These are phyloP conservation scores for Blastosporella zonata DNA, from an alignment of 1,284 basidiomycete species.

Conservation along the genomic window DNA sequence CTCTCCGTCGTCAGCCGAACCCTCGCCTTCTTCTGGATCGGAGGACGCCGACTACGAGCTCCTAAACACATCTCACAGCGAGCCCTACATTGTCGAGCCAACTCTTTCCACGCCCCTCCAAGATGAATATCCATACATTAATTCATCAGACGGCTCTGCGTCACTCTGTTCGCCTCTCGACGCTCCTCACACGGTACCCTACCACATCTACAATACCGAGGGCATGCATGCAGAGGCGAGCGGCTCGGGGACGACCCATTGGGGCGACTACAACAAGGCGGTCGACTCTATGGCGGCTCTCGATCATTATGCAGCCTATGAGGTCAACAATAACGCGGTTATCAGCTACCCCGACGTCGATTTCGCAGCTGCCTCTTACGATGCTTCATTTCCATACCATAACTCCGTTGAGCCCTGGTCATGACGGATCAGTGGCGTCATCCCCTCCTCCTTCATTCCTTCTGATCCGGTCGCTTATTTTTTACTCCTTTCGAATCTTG, in stretches of 20 bases:
- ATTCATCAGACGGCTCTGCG: constrained; percentile 25
- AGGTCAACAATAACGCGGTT: constrained; percentile 21
- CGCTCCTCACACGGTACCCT: constrained; percentile 24
- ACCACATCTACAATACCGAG: constrained; percentile 26
- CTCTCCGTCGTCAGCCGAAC: constrained; percentile 31
- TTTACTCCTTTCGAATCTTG: not conserved
- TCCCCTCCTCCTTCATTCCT: no score
- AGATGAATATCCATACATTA: constrained; percentile 29
- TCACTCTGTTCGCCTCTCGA: constrained; percentile 31
- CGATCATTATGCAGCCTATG: constrained; percentile 25
- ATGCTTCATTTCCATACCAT: constrained; percentile 27
- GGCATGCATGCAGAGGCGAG: constrained; percentile 10
- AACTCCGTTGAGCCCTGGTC: constrained; percentile 17
- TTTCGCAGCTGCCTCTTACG: constrained; percentile 29
- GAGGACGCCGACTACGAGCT: constrained; percentile 19
- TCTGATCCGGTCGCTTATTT: not conserved
- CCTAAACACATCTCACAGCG: constrained; percentile 8
- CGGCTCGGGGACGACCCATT: constrained; percentile 19
- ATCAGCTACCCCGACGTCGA: constrained; percentile 27
- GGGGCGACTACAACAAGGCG: constrained; percentile 25
- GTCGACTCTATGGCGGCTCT: constrained; percentile 24
- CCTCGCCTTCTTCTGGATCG: constrained; percentile 29
- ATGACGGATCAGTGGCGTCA: constrained; percentile 2
- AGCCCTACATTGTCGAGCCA: constrained; percentile 13
- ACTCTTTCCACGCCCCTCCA: constrained; percentile 20